A percentile compares a stretch with the other conserved stretches of the same genome.
phyloP scores from a whole-genome alignment of 352 stramenopile genomes.

The Pythium utonaiense region DNA sequence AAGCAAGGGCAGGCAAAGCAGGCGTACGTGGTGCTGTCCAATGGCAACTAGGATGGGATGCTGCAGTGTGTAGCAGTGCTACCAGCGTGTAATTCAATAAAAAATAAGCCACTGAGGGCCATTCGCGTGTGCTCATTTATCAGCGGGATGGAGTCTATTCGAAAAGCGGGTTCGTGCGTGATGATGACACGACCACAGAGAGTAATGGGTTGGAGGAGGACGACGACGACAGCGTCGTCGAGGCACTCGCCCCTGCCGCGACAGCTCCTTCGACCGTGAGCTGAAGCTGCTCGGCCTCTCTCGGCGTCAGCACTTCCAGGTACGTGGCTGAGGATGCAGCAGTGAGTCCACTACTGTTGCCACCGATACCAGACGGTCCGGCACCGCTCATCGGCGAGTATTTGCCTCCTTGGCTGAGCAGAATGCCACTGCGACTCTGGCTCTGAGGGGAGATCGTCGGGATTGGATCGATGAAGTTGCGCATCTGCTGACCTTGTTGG shows the following conservation, averaged over 20 bases:
- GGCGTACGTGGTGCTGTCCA: constrained; percentile 80
- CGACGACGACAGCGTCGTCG: constrained; percentile 16
- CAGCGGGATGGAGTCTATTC: constrained; percentile 22
- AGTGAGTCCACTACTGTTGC: not conserved
- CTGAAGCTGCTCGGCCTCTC: constrained; percentile 10
- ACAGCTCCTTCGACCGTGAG: constrained; percentile 14
- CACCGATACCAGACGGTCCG: constrained; percentile 1
- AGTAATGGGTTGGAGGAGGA: constrained; percentile 32
- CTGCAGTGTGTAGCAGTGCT: not conserved
- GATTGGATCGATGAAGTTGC: constrained; percentile 65
- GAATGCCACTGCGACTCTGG: constrained; percentile 20
- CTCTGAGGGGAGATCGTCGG: constrained; percentile 23
- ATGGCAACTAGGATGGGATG: constrained; percentile 53
- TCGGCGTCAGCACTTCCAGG: constrained; percentile 22
- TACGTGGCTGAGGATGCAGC: constrained; percentile 16
- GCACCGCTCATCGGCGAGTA: constrained; percentile 28
- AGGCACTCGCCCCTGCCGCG: not conserved
- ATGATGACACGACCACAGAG: constrained; percentile 57
- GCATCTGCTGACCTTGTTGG: constrained; percentile 73
- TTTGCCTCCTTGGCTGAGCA: constrained; percentile 26
- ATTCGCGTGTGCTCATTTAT: not conserved
- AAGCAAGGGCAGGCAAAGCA: constrained; percentile 81
- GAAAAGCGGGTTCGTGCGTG: constrained; percentile 60
- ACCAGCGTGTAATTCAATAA: not conserved
- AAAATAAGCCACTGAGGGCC: not conserved